Base-by-base conservation (phyloP, 768 basidiomycete genomes). In the Lepiota subincarnata region DNA sequence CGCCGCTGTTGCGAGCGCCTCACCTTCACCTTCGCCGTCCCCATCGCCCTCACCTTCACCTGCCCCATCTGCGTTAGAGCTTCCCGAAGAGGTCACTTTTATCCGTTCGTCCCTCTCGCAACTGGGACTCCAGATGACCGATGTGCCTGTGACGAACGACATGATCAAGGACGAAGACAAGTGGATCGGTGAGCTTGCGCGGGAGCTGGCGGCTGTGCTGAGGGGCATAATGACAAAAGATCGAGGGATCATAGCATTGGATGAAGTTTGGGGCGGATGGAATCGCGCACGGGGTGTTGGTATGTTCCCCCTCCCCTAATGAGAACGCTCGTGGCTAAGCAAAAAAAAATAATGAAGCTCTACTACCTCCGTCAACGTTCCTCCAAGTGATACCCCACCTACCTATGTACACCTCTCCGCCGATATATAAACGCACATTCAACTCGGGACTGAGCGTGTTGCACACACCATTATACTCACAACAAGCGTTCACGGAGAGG, bases 31-130 rank as follows among this genome's bases (percentile, higher is more conserved):
- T 12, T 52, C 74, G 4, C 20, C 45, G 22, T 64, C 71, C 24
- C 39, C 34, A 14, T 18, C 56, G 73, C 63, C 71, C 8, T 58
- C 55, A 42, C 60, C 49, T 18, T 57, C 51, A 18, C 60, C 57
- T 7, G 59, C 43, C 18, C 60, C 52, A 31, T 63, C 69, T 22
- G 66, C 72, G 13, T 66, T 73, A 0, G 72, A 81, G 1, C 84
- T 91, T 57, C 86, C 87, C 1, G 89, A 93, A 64, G 89, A 89
- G 60, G 89, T 86, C 11, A 90, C 83, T 2, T 90, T 96, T 63
- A 90, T 97, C 62, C 84, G 89, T 13, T 86, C 86, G 0, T 94
- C 93, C 0, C 80, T 98, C 39, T 83, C 87, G n/a, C 89, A 93
- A 65, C 80, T 98, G 0, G 96, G 96, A 0, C 70, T 98, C 41